Percentiles rank a stretch among this genome's conserved stretches.
Conservation (phyloP, 2,329 filamentous ascomycete genomes). For the Pseudogymnoascus sp. region DNA sequence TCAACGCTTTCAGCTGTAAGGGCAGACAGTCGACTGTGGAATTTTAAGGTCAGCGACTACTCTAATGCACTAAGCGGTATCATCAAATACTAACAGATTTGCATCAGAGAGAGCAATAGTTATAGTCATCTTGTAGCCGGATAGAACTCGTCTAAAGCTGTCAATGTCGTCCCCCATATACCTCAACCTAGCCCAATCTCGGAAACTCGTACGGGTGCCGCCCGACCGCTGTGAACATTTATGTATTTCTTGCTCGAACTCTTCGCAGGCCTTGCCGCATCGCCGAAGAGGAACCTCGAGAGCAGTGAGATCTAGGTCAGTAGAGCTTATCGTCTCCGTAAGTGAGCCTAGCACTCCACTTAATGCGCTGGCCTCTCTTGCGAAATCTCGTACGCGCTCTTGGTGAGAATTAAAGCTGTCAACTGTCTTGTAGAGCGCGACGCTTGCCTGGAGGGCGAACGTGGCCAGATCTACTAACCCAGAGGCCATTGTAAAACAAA, state of each 20-base stretch:
- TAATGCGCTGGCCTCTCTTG: slow-evolving; percentile 33
- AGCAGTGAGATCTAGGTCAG: slow-evolving; percentile 23
- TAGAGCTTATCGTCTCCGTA: slow-evolving; percentile 22
- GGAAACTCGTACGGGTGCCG: slow-evolving; percentile 32
- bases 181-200: slow-evolving; percentile 36
- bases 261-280: slow-evolving; percentile 35
- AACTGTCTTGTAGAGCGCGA: slow-evolving; percentile 31
- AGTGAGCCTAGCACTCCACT: slow-evolving; percentile 30
- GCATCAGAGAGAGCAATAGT: slow-evolving; percentile 8
- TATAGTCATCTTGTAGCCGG: background rate
- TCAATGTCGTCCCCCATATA: background rate
- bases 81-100: slow-evolving; percentile 9
- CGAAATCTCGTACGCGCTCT: slow-evolving; percentile 33
- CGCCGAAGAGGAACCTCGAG: slow-evolving; percentile 33
- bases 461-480: slow-evolving; percentile 30
- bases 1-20: slow-evolving; percentile 27
- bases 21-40: slow-evolving; percentile 26
- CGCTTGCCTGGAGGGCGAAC: slow-evolving; percentile 34
- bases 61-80: background rate
- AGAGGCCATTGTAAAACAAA: slow-evolving; percentile 24
- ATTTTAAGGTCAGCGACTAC: slow-evolving; percentile 11
- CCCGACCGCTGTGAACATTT: slow-evolving; percentile 30
- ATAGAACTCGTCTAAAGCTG: background rate
- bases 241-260: slow-evolving; percentile 33
- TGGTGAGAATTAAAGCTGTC: slow-evolving; percentile 31